Percentiles rank a stretch among this genome's conserved stretches.
These are phyloP conservation scores for Hyaloscypha variabilis DNA, from an alignment of 495 filamentous ascomycete species.

Conservation along the genomic window DNA sequence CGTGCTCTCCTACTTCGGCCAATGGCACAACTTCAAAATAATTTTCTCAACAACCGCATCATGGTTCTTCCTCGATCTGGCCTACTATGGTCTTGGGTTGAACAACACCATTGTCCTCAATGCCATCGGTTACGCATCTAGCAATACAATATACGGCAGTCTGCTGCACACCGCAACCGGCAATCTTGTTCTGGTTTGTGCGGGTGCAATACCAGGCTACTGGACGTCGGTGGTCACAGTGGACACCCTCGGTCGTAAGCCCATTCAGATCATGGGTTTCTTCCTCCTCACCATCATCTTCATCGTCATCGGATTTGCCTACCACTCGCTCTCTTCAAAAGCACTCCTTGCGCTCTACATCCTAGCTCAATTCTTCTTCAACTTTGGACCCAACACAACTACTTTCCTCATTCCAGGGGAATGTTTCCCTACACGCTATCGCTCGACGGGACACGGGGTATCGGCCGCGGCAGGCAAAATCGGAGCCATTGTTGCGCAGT, in stretches of 20 bases:
- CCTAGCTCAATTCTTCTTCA: slow-evolving; percentile 57
- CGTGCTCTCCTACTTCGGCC: slow-evolving; percentile 62
- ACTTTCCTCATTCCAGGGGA: slow-evolving; percentile 92
- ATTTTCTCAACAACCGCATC: slow-evolving; percentile 77
- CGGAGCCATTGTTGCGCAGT: slow-evolving; percentile 68
- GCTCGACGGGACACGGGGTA: slow-evolving; percentile 82
- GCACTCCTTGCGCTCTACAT: slow-evolving; percentile 75
- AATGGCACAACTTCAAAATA: slow-evolving; percentile 74
- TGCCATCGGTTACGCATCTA: slow-evolving; percentile 62
- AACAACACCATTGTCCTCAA: slow-evolving; percentile 72
- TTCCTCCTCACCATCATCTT: slow-evolving; percentile 73
- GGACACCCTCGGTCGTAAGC: slow-evolving; percentile 76
- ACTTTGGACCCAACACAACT: slow-evolving; percentile 74
- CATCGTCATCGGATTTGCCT: slow-evolving; percentile 74
- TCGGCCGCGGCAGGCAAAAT: slow-evolving; percentile 83
- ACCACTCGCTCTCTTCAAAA: slow-evolving; percentile 49
- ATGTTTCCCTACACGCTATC: slow-evolving; percentile 86
- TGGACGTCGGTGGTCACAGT: slow-evolving; percentile 73
- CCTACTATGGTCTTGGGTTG: slow-evolving; percentile 70
- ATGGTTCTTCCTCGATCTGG: slow-evolving; percentile 69
- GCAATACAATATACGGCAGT: slow-evolving; percentile 59
- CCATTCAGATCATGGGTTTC: slow-evolving; percentile 81
- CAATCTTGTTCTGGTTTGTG: slow-evolving; percentile 74
- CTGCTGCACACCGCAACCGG: slow-evolving; percentile 73
- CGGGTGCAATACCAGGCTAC: slow-evolving; percentile 79